Evolutionary conservation across 1,139 yeast species (phyloP), one percentile per base, ranked within the genome.

Genomic region (Kodamaea sp.): DNA sequence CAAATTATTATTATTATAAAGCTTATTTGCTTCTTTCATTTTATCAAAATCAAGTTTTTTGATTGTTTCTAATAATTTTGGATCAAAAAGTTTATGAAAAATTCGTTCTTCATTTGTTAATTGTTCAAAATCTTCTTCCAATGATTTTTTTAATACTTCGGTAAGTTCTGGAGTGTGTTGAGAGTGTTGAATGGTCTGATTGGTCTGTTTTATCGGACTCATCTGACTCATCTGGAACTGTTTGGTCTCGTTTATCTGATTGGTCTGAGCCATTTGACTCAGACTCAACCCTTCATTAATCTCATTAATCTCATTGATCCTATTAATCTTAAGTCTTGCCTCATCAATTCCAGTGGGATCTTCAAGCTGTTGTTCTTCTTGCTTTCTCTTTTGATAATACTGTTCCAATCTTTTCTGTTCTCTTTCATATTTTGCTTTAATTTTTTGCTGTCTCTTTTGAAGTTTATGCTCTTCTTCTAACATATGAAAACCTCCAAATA

Each of bases 301-400:
- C 8, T 59, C 61, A 51, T 80, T 77, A 22, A 81, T 73, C 43
- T 78, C 73, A 10, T 64, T 62, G 44, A 76, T 36, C 24, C 40
- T 37, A 24, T 24, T 10, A 26, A n/a, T 26, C 29, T 39, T 22
- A 24, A 24, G 6, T 34, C 43, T 23, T 37, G 38, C 6, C 38
- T 33, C 8, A 26, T 24, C 20, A 15, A 15, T 15, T 4, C 20
- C 20, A 23, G 28, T 20, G 8, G 25, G 27, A n/a, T 22, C 20
- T 10, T 31, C 34, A 23, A 24, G 27, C 12, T 7, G 27, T n/a
- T 36, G 36, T 15, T 29, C 35, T 15, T 39, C 36, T 27, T 38
- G 40, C 24, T 28, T 34, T 27, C 39, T 15, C 20, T 15, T 15
- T 15, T 15, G 20, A 15, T 15, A 15, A 4, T 15, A 15, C 20